Evolutionary conservation across 805 yeast species (phyloP).

Genomic region (Metschnikowia drakensbergensis): DNA sequence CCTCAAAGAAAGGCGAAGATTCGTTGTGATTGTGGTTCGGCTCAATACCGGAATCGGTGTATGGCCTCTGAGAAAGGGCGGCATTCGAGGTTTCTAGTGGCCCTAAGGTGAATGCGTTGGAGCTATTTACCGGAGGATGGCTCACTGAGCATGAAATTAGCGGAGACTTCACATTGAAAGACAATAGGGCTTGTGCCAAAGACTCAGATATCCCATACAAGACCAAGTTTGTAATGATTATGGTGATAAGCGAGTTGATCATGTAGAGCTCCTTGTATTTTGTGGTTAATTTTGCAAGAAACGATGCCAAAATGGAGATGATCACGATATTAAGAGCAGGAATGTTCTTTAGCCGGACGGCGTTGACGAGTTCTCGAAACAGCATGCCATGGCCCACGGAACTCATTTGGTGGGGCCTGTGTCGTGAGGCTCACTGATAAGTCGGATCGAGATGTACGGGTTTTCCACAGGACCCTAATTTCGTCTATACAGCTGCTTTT

Average conservation of each 20-base stretch:
- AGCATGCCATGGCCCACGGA: not conserved
- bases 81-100: not conserved
- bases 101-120: not conserved
- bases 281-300: slow-evolving; percentile 52
- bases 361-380: slow-evolving; percentile 23
- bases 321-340: slow-evolving; percentile 58
- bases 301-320: slow-evolving; percentile 43
- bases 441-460: slow-evolving; percentile 1
- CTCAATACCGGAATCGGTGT: not conserved
- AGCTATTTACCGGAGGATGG: not conserved
- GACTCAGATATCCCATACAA: slow-evolving; percentile 89
- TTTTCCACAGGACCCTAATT: not conserved
- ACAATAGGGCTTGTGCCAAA: slow-evolving; percentile 68
- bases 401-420: not conserved
- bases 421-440: not conserved
- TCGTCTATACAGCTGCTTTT: not conserved
- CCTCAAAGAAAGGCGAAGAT: not conserved
- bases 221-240: slow-evolving; percentile 73
- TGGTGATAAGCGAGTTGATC: slow-evolving; percentile 66
- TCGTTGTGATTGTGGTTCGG: not conserved
- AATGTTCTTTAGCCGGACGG: slow-evolving; percentile 41
- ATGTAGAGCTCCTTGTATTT: slow-evolving; percentile 60
- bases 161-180: slow-evolving; percentile 19
- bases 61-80: not conserved
- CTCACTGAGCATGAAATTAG: slow-evolving; percentile 1